Base-by-base conservation (phyloP, 139 green algal species). In the Tetradesmus obliquus region DNA sequence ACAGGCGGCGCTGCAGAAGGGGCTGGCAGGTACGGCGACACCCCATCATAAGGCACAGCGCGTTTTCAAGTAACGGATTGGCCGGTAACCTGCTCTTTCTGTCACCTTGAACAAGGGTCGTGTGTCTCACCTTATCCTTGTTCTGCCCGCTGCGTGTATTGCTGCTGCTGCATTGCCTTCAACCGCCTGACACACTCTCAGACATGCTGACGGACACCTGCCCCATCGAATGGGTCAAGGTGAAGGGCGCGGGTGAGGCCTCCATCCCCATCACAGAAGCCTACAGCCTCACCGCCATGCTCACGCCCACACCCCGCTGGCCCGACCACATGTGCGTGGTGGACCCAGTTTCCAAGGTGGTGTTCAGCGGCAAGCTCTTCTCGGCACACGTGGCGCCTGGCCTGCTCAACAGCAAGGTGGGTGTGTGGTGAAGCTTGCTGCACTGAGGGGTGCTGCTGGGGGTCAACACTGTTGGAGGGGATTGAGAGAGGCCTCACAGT, bases 231-330 rank as follows among this genome's bases (percentile, higher is more conserved):
- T 79, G 87, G 74, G 87, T 91, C 13, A 60, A 55, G 24, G 53
- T 84, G 20, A 90, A 90, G 86, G 71, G 20, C 80, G 45, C 53
- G 51, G 85, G 76, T 2, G 86, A 84, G 51, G 54, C 10, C 53
- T 24, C 12, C 45, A 90, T 90, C 86, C 86, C 86, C 86, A 90
- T 90, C 22, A 80, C 87, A 57, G 80, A 85, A 12, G n/a, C 55
- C 5, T 80, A 84, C 82, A 76, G 71, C 79, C 60, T 93, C 69
- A 88, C n/a, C 1, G 85, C 91, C 5, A 24, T 93, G 90, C 87
- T 94, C 12, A 94, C 93, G 3, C 94, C 97, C 80, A 99, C 97
- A 13, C 97, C 98, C 7, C 94, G 98, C 79, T 99, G 98, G 97
- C 98, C 98, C 3, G 98, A 99, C 93, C 92, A 97, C 69, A 93